Conservation (phyloP, 805 yeast species). For the Nakazawaea wickerhamii region DNA sequence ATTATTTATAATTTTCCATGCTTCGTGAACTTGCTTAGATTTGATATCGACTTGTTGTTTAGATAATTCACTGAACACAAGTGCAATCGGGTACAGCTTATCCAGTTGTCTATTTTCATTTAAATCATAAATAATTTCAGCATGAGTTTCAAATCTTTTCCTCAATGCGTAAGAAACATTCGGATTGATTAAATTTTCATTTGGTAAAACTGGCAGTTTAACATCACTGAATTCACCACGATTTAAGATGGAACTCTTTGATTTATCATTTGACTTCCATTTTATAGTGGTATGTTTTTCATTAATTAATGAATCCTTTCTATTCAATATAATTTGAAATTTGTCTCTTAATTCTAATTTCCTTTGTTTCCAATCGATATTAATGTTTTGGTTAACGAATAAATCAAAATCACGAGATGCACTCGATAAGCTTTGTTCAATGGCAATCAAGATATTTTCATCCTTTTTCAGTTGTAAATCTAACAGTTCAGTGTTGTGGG, state of each 20-base stretch:
- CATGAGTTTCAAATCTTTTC: conserved; percentile 67
- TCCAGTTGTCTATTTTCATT: conserved; percentile 61
- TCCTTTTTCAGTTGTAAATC: conserved; percentile 65
- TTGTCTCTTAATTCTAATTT: conserved; percentile 69
- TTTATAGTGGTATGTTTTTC: conserved; percentile 15
- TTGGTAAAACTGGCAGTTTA: conserved; percentile 16
- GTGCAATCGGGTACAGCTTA: conserved; percentile 49
- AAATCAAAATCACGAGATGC: conserved; percentile 82
- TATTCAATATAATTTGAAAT: conserved; percentile 51
- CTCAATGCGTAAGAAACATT: conserved; percentile 33
- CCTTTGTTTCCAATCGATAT: conserved; percentile 80
- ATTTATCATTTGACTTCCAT: conserved; percentile 28
- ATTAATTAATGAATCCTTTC: conserved; percentile 10
- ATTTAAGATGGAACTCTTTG: conserved; percentile 24
- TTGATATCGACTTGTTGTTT: conserved; percentile 54
- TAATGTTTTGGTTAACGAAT: conserved; percentile 64
- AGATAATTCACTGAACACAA: conserved; percentile 56
- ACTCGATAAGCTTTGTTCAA: conserved; percentile 68
- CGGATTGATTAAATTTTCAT: conserved; percentile 21
- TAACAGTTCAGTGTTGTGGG: not conserved
- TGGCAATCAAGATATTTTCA: conserved; percentile 74
- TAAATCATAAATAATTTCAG: conserved; percentile 62
- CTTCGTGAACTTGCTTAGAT: conserved; percentile 66
- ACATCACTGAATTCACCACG: conserved; percentile 26
- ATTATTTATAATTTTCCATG: conserved; percentile 61